phyloP scores from a whole-genome alignment of 805 yeast species.

The Monosporozyma aerobia region DNA sequence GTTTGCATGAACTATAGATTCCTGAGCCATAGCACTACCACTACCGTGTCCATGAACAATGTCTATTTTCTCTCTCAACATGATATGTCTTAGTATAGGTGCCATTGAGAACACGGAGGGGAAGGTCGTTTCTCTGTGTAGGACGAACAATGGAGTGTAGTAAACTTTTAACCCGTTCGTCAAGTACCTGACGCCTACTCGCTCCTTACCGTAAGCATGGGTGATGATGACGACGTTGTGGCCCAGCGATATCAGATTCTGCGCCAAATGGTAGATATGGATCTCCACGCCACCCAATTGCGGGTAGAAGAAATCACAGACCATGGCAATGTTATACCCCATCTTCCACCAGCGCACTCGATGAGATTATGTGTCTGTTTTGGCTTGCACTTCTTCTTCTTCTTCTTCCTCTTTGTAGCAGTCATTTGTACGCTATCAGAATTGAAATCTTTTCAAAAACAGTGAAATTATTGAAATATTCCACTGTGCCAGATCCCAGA shows the following conservation, averaged over 20 bases:
- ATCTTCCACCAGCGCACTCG: background rate
- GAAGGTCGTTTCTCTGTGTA: slow-evolving; percentile 75
- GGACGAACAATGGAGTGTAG: slow-evolving; percentile 71
- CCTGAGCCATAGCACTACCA: slow-evolving; percentile 77
- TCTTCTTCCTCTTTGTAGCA: no score
- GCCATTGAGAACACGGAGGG: slow-evolving; percentile 87
- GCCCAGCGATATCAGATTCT: slow-evolving; percentile 67
- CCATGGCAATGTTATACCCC: slow-evolving; percentile 40
- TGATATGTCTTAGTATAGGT: slow-evolving; percentile 76
- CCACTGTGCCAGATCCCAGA: no score
- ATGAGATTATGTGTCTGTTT: no score
- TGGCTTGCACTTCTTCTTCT: no score
- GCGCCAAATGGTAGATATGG: slow-evolving; percentile 86
- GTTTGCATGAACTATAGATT: slow-evolving; percentile 82
- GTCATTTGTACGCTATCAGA: background rate
- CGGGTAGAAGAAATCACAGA: slow-evolving; percentile 94
- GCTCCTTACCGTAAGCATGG: slow-evolving; percentile 66
- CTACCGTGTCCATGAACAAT: slow-evolving; percentile 96
- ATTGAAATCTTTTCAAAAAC: no score
- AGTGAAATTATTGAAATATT: no score
- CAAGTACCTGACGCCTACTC: slow-evolving; percentile 73
- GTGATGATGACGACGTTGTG: slow-evolving; percentile 83
- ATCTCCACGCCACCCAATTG: slow-evolving; percentile 98
- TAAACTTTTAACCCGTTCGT: slow-evolving; percentile 91
- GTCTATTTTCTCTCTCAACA: slow-evolving; percentile 76